These are phyloP conservation scores for Nematocida sp. DNA, from an alignment of 371 early-diverging fungal genomes.

Conservation along the genomic window DNA sequence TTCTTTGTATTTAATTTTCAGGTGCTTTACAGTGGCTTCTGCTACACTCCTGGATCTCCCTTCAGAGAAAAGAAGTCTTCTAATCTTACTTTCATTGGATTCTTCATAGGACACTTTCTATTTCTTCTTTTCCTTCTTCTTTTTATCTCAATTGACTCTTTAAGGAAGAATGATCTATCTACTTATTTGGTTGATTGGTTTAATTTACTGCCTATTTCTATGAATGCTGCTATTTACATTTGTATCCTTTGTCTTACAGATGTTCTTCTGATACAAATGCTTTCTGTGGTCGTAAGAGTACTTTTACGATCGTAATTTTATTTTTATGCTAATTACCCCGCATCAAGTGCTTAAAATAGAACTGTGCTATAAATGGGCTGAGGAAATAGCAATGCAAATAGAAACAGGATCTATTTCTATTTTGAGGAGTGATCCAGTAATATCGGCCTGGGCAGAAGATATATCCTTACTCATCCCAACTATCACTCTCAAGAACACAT, in stretches of 20 bases:
- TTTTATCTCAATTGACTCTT: neutral
- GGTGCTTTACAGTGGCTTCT: slow-evolving; percentile 40
- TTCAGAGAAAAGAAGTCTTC: slow-evolving; percentile 11
- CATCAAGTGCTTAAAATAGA: slow-evolving; percentile 4
- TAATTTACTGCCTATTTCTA: slow-evolving; percentile 23
- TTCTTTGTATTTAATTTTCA: slow-evolving; percentile 44
- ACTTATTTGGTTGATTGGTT: neutral
- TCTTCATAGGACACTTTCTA: slow-evolving; percentile 24
- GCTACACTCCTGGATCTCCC: slow-evolving; percentile 36
- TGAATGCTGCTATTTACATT: slow-evolving; percentile 1
- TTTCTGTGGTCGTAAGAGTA: neutral
- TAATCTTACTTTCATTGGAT: slow-evolving; percentile 17
- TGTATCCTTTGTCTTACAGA: slow-evolving; percentile 3
- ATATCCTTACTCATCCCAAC: slow-evolving; percentile 23
- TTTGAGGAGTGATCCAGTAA: slow-evolving; percentile 9
- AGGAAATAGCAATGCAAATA: slow-evolving; percentile 25
- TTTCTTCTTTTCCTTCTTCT: slow-evolving; percentile 9
- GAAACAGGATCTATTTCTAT: slow-evolving; percentile 16
- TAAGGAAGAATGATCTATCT: neutral
- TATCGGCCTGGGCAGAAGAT: neutral
- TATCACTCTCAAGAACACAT: slow-evolving; percentile 20
- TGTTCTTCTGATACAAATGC: neutral
- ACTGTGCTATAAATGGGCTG: slow-evolving; percentile 22
- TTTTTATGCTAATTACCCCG: slow-evolving; percentile 1
- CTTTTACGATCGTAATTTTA: slow-evolving; percentile 1